Base-by-base conservation (phyloP, 208 protist species). In the Crithidia mellificae region DNA sequence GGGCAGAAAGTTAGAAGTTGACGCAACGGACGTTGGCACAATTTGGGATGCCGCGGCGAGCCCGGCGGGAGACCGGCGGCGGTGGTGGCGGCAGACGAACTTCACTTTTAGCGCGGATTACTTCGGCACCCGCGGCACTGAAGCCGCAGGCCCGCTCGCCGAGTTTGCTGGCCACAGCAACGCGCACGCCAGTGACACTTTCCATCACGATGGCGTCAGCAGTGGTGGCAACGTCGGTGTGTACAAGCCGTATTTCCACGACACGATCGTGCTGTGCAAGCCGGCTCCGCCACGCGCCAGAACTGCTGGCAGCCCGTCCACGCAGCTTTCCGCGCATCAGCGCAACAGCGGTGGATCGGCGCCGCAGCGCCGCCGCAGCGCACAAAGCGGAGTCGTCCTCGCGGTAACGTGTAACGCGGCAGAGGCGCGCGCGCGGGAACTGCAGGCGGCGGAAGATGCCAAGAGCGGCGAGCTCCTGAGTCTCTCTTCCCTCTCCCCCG, bases 221-320 rank as follows among this genome's bases (percentile, higher is more conserved):
- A n/a, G n/a, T n/a, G n/a, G n/a, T n/a, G n/a, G n/a, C n/a, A n/a
- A n/a, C n/a, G n/a, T n/a, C n/a, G 36, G 27, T 9, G 65, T 68
- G 38, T 83, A 85, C 58, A 53, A 44, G n/a, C 78, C 84, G 0
- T 90, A 90, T 77, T 51, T 77, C 7, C 84, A 90, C 56, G 84
- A 90, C 68, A 76, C 47, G 4, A 82, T 87, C 51, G 27, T 74
- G 8, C 30, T 90, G 7, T 78, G 74, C 53, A 54, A 63, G 38
- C 80, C 83, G 6, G 20, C n/a, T n/a, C n/a, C 50, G 3, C 20
- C n/a, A 29, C 50, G 29, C 20, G 29, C 43, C 9, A 15, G 29
- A 5, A 8, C 11, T 15, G 53, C 19, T 15, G 55, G 0, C 20
- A 22, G 5, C 6, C 22, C 24, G 2, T 11, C 9, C 29, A 0